Base-by-base conservation (phyloP, 2,329 filamentous ascomycete species). In the Venturia effusa region DNA sequence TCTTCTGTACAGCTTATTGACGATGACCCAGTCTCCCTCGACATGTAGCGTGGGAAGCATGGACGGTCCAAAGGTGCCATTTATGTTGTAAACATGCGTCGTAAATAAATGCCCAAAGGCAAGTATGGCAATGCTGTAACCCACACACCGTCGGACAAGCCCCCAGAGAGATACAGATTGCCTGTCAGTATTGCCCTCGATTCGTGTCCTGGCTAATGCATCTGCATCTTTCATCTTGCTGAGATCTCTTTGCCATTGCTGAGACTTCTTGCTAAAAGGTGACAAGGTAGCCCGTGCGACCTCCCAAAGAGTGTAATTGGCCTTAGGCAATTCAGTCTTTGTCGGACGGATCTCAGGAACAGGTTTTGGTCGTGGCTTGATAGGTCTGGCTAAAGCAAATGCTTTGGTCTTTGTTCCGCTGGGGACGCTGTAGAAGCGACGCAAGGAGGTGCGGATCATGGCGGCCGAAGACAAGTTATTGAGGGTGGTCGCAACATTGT, bases 11-110 rank as follows among this genome's bases (percentile, higher is more conserved):
- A 80, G 77, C 68, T 85, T 85, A 66, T 85, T 86, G 62, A 90
- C 83, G 15, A 92, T 74, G 59, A 93, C 80, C 74, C 80, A 86
- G 71, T 93, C 88, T 64, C 86, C 87, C n/a, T 41, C 17, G 41
- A n/a, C 30, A 24, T 45, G 30, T 24, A 61, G 1, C 13, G 59
- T 64, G 11, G 63, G 63, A 39, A 64, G 63, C 63, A 64, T 64
- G 41, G 39, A 48, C 3, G 5, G 1, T 6, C 63, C 63, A 1
- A 32, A 22, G 7, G 63, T 45, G 19, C 11, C 41, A 10, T 32
- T 34, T 4, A 57, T 13, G 5, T 32, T 48, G 32, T 27, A 59
- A 39, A 55, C 30, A 51, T 63, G 24, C 24, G 45, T 57, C 5
- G 8, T 24, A 22, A 63, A 40, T n/a, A 55, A 37, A 39, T 63